These are phyloP conservation scores for Nicotiana benthamiana DNA, from an alignment of 257 asterid species.

Conservation along the genomic window DNA sequence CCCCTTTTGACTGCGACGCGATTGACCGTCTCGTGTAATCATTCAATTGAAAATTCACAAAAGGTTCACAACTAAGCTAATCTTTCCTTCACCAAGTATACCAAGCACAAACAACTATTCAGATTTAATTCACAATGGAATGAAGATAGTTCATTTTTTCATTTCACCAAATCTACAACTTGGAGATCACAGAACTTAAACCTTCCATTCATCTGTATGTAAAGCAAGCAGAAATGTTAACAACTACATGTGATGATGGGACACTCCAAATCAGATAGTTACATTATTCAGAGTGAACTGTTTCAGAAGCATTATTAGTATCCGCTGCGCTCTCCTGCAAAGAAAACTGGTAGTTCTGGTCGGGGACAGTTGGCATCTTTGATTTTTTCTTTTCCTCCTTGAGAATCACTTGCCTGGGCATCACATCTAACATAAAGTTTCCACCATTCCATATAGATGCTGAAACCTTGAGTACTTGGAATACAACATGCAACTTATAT, in stretches of 20 bases:
- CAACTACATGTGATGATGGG: not conserved
- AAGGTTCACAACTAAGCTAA: not conserved
- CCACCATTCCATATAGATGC: constrained; percentile 96
- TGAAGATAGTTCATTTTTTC: not conserved
- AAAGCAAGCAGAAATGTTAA: not conserved
- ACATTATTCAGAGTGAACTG: constrained; percentile 13
- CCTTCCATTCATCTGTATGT: not conserved
- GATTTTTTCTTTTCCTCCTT: constrained; percentile 69
- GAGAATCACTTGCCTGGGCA: constrained; percentile 84
- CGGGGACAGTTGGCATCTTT: constrained; percentile 25
- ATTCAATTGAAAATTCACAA: not conserved
- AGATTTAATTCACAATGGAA: not conserved
- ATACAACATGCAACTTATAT: constrained; percentile 51
- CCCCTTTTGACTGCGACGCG: not conserved
- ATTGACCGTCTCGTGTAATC: not conserved
- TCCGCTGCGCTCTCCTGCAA: not conserved
- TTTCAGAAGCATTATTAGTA: constrained; percentile 15
- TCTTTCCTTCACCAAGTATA: not conserved
- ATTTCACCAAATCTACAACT: constrained; percentile 6
- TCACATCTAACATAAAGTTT: constrained; percentile 81
- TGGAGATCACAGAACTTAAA: not conserved
- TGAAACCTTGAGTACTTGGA: constrained; percentile 82
- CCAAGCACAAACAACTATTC: not conserved
- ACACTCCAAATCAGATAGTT: constrained; percentile 2
- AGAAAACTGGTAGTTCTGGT: not conserved